These are phyloP conservation scores for Boletus fagicola DNA, from an alignment of 768 basidiomycete genomes.

Conservation along the genomic window DNA sequence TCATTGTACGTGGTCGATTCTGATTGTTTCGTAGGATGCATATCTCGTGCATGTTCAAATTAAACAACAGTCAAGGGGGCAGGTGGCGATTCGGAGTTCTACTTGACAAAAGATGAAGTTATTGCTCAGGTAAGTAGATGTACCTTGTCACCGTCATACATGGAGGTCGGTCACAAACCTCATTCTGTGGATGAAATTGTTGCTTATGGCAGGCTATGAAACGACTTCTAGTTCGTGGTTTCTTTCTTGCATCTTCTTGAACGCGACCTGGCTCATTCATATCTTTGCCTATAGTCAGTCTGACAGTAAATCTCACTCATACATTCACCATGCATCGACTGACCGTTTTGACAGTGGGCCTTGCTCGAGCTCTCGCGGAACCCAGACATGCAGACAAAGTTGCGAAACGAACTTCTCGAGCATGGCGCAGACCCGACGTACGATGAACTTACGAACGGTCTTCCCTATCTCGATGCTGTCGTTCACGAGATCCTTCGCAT, in stretches of 20 bases:
- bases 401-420: no score
- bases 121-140: neutral
- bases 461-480: no score
- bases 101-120: neutral
- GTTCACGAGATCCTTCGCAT: no score
- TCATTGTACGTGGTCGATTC: no score
- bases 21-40: no score
- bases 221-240: slow-evolving; percentile 18
- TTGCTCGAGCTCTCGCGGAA: no score
- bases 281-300: slow-evolving; percentile 7
- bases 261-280: neutral
- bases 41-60: no score
- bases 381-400: no score
- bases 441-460: no score
- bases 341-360: neutral
- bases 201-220: slow-evolving; percentile 23
- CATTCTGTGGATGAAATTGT: neutral
- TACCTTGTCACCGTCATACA: neutral
- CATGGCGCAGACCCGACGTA: no score
- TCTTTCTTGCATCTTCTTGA: neutral
- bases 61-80: no score
- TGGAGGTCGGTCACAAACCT: neutral
- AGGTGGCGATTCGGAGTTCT: no score
- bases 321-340: neutral
- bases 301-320: slow-evolving; percentile 3